Evolutionary conservation across 1,284 basidiomycete species (phyloP), one percentile per base, ranked within the genome.

Genomic region (Sanguinoderma infundibulare): DNA sequence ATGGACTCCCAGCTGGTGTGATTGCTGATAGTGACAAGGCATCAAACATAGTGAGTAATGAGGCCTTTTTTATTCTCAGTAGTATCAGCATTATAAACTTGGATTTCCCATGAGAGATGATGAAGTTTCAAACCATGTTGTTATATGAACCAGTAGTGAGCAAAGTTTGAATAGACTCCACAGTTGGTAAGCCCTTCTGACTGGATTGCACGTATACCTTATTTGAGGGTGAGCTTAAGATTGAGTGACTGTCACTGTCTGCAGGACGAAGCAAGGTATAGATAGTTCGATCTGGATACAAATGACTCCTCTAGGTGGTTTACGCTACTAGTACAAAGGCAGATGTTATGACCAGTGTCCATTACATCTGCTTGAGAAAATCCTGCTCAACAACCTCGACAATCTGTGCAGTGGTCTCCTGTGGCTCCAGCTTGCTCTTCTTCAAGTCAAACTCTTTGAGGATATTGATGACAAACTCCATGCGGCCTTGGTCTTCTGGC

Each of bases 331-430:
- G 44, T 39, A 35, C 40, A 54, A 20, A 20, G 22, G n/a, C 53
- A 60, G 26, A 36, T 53, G 1, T 73, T 75, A 58, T 67, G 68
- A 8, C 63, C 74, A 17, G 71, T 72, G 0, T 66, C 81, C 2
- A 56, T 57, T 8, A 72, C 74, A 22, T 80, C 75, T 57, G 53
- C 81, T 49, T 67, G 78, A 17, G 73, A 77, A 38, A 75, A 79
- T 51, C 73, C 82, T 51, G 55, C 63, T 38, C 36, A 14, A 26
- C 22, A 9, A 15, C 24, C 44, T 46, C 24, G 24, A 46, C 22
- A 15, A 46, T 46, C 7, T n/a, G 38, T 39, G 22, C 10, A 14
- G 20, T 24, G 24, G 44, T 46, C 22, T 32, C 46, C 24, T 12
- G 5, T 39, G 14, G 14, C 38, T 12, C 14, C n/a, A 5, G 14